Base-by-base conservation (phyloP, 1,139 yeast species). In the Blastobotrys indianensis region DNA sequence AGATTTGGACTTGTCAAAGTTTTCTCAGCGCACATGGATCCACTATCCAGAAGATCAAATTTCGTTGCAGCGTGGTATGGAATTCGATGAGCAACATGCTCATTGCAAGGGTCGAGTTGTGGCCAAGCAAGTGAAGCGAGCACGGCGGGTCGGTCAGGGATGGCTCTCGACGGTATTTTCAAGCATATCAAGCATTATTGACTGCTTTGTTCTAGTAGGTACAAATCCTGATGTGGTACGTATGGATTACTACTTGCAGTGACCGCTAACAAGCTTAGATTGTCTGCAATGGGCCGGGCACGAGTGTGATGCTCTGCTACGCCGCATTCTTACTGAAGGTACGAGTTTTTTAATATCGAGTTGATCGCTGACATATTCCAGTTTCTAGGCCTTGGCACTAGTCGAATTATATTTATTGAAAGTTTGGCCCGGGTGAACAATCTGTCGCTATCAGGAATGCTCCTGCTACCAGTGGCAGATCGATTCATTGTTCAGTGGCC, bases 251-350 rank as follows among this genome's bases (percentile, higher is more conserved):
- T 17, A 10, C 32, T 13, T 13, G 8, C 28, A 11, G 11, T 36
- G 17, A 33, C 10, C 11, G 37, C 42, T 25, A 25, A 45, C 56
- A 23, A 28, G 37, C 1, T 33, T 63, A 80, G 4, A 68, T 92
- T 12, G 63, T 92, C 17, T 65, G 86, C 51, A 94, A 92, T 62
- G 99, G 99, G 0, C 99, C 99, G 0, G 99, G 97, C 0, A 87
- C 97, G 0, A 74, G 90, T 46, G 87, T 90, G 2, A 82, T 94
- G 1, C 64, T 86, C 25, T 85, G 92, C 48, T 76, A 81, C 47
- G 73, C 82, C 1, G 60, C 82, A 12, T 74, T 82, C 46, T 54
- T 74, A 3, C 68, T 82, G 51, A 76, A 80, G 39, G 61, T 62
- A 52, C 31, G 58, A 30, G 31, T 17, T 7, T 28, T n/a, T n/a